Evolutionary conservation across 83 land plant genomes (phyloP), one percentile per base, ranked within the genome.

Genomic region (Thuja plicata): DNA sequence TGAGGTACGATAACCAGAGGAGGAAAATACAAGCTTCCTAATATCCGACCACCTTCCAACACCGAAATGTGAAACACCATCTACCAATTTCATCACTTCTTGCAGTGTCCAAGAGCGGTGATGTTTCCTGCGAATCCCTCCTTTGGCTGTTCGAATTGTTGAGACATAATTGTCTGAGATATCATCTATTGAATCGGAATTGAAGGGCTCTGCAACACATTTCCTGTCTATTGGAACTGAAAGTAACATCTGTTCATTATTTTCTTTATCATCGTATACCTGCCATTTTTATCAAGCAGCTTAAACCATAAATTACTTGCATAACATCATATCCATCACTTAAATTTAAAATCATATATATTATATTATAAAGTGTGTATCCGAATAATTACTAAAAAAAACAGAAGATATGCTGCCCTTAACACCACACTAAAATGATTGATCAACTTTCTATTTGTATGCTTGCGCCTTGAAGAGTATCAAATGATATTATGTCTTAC

Each of bases 31-130:
- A 12, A 91, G 90, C 89, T 93, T 97, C 87, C 96, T 94, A 66
- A 97, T 97, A 8, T 94, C 96, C 77, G 97, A 96, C 99, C 99
- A 97, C 88, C 93, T 94, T 78, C 99, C 98, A 89, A 97, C 98
- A 88, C 99, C 99, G 95, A 92, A 94, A 35, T 91, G 95, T 74
- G 97, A 91, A 57, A 97, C 95, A 84, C 99, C 99, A 77, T 97
- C 99, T 74, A 97, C 91, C 86, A 97, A 91, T 76, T 93, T 96
- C 86, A 92, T 90, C 88, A 97, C 97, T 90, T 97, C 99, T n/a
- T 94, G 87, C 86, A 95, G 91, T 35, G 98, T 94, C 99, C 99
- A 97, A 48, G 94, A 92, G 57, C 92, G 93, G 74, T 97, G 98
- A 89, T 95, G 95, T 90, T 96, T 97, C 88, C 97, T 96, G 77